Conservation (phyloP, 2,329 filamentous ascomycete species). For the Beauveria medogensis region DNA sequence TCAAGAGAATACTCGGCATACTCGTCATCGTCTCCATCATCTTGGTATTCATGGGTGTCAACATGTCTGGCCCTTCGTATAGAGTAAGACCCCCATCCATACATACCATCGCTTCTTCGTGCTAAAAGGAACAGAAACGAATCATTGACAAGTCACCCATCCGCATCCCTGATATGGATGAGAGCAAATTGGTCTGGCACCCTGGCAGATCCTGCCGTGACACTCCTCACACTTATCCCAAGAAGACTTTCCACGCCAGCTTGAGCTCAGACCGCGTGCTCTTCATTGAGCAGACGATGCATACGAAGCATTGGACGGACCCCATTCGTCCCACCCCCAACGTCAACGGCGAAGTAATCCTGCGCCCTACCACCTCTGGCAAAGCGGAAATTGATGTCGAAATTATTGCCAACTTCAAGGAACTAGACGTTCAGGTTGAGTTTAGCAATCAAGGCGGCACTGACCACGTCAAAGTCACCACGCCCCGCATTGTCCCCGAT, state of each 20-base stretch:
- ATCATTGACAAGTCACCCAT: conserved; percentile 19
- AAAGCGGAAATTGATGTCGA: conserved; percentile 35
- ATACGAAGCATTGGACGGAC: conserved; percentile 15
- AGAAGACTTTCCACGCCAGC: conserved; percentile 18
- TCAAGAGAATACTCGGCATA: conserved; percentile 24
- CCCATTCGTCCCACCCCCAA: conserved; percentile 22
- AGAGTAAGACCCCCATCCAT: conserved; percentile 21
- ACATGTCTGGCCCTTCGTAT: conserved; percentile 13
- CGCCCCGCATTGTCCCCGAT: conserved; percentile 27
- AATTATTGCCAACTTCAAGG: conserved; percentile 36
- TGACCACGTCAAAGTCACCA: conserved; percentile 32
- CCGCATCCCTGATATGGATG: conserved; percentile 16
- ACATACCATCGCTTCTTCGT: not conserved
- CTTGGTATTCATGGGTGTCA: conserved; percentile 19
- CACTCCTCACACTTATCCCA: conserved; percentile 15
- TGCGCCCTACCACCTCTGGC: conserved; percentile 29
- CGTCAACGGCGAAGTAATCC: conserved; percentile 37
- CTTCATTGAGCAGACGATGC: conserved; percentile 30
- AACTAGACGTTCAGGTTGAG: conserved; percentile 26
- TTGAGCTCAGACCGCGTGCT: conserved; percentile 30
- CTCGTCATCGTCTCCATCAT: conserved; percentile 27
- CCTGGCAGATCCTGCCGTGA: conserved; percentile 21
- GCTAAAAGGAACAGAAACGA: conserved; percentile 14
- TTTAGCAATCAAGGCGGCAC: conserved; percentile 21
- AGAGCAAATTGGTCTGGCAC: conserved; percentile 20